Conservation (phyloP, 495 filamentous ascomycete genomes). For the Melanomma pulvis-pyrius region DNA sequence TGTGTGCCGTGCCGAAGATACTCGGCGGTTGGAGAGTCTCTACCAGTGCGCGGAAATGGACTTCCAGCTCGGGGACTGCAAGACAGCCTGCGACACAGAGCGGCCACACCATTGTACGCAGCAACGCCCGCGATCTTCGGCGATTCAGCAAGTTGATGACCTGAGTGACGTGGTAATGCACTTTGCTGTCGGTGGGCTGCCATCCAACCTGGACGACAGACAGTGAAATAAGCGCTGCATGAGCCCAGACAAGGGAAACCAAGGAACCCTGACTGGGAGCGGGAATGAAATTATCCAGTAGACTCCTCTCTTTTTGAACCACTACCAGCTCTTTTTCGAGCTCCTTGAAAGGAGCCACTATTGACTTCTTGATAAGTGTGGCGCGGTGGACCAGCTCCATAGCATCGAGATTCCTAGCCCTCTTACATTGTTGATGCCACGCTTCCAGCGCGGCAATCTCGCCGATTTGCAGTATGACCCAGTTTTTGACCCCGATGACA, state of each 20-base stretch:
- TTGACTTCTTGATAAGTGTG: constrained; percentile 44
- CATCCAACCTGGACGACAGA: constrained; percentile 56
- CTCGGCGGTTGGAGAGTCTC: constrained; percentile 46
- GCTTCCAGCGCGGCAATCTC: constrained; percentile 55
- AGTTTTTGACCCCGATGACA: constrained; percentile 53
- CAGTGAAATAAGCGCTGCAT: constrained; percentile 55
- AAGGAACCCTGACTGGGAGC: constrained; percentile 21
- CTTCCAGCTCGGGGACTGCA: constrained; percentile 49
- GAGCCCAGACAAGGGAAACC: constrained; percentile 52
- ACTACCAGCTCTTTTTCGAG: no score
- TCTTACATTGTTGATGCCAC: constrained; percentile 54
- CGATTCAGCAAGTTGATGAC: constrained; percentile 44
- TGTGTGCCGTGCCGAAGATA: constrained; percentile 52
- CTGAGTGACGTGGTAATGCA: constrained; percentile 44
- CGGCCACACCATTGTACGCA: constrained; percentile 55
- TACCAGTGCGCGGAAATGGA: constrained; percentile 47
- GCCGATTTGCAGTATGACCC: constrained; percentile 50
- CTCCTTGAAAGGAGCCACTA: constrained; percentile 41
- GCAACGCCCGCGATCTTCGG: constrained; percentile 30
- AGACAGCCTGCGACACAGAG: constrained; percentile 58
- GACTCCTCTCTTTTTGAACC: background rate
- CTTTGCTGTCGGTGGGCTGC: constrained; percentile 51
- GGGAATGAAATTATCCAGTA: background rate
- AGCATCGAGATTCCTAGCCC: constrained; percentile 49
- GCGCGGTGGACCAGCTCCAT: constrained; percentile 52